Evolutionary conservation across 805 yeast species (phyloP), one percentile per base, ranked within the genome.

Genomic region (Ogataea paradorogensis): DNA sequence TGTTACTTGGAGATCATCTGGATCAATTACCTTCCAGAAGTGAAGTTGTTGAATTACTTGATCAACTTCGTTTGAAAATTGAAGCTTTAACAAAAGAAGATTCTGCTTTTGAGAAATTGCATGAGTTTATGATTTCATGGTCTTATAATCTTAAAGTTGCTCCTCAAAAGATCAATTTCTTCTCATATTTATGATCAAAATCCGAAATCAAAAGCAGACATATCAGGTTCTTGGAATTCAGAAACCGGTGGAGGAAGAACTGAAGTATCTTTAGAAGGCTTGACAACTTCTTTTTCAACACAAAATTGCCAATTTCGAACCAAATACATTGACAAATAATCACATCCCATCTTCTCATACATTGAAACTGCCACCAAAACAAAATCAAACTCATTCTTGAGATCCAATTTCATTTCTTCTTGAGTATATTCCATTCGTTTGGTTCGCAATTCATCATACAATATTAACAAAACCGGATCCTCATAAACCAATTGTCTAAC

Each of bases 301-400:
- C 36, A 36, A 54, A 88, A 89, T 22, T 64, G 63, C 96, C 96
- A 90, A 44, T 75, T 77, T 33, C 67, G 69, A 1, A 83, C 66
- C 32, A 89, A 58, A 36, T 78, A 71, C 16, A 85, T 55, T 0
- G 89, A 80, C 29, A 91, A 59, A 44, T 80, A 76, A 52, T 90
- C 95, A 63, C 98, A 90, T 0, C 98, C 98, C 96, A 90, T 87
- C 42, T 95, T 69, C 11, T 78, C 71, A 53, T 88, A 85, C 45
- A 88, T 82, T 26, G 73, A 66, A 7, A 84, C 71, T 7, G 82
- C 82, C 46, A 80, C 76, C 9, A 76, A 53, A 11, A 89, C 72
- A 52, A 82, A 80, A 4, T 71, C 66, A 40, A 74, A 77, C 52
- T 91, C 97, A 29, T 61, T 62, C 3, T 46, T 43, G 1, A 69